Evolutionary conservation across 2,329 filamentous ascomycete genomes (phyloP).

Genomic region (Verticillium klebahnii): DNA sequence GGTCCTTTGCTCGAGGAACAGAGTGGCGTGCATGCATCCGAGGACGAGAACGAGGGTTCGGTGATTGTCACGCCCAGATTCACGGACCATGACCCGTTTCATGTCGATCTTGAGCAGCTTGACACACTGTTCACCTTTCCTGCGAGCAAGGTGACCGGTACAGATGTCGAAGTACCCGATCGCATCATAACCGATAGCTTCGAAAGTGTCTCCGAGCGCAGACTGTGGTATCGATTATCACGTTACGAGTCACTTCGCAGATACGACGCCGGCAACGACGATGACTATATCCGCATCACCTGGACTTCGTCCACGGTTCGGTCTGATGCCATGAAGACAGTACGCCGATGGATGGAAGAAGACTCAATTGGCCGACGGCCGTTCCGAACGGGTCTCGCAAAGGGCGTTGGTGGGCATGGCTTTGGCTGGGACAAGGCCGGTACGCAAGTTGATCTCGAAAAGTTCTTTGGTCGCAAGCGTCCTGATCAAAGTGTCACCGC

Average conservation of each 20-base stretch:
- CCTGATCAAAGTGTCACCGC: background rate
- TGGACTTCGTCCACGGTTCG: constrained; percentile 54
- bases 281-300: constrained; percentile 53
- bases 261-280: constrained; percentile 52
- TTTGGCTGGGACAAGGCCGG: constrained; percentile 59
- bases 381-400: constrained; percentile 31
- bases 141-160: constrained; percentile 5
- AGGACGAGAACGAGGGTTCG: background rate
- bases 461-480: constrained; percentile 33
- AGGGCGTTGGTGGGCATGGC: constrained; percentile 38
- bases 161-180: constrained; percentile 34
- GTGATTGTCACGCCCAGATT: background rate
- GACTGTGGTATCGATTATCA: constrained; percentile 61
- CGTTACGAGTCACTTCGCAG: constrained; percentile 54
- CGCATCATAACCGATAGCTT: constrained; percentile 48
- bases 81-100: constrained; percentile 8
- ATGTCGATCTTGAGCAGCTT: constrained; percentile 27
- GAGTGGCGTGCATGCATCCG: background rate
- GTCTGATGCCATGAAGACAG: constrained; percentile 50
- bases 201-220: constrained; percentile 51
- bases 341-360: constrained; percentile 63
- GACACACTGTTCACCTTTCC: constrained; percentile 26
- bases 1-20: background rate
- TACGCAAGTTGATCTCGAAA: constrained; percentile 43
- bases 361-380: constrained; percentile 52